These are phyloP conservation scores for Neonectria hederae DNA, from an alignment of 2,329 filamentous ascomycete species.

Conservation along the genomic window DNA sequence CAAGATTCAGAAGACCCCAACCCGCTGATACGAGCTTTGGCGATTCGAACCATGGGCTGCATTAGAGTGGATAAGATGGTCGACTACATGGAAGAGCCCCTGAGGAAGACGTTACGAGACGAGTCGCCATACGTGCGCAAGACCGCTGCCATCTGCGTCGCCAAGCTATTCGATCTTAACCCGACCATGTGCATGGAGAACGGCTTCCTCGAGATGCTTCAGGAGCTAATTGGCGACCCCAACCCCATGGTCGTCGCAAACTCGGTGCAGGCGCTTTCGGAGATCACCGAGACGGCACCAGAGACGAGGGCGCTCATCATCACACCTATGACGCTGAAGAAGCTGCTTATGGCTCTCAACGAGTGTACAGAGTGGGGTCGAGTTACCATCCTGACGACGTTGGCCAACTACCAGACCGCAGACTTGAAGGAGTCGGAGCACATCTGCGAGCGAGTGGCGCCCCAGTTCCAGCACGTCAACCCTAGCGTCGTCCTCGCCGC, in stretches of 20 bases:
- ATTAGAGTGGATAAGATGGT: slow-evolving; percentile 99
- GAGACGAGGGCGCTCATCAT: slow-evolving; percentile 89
- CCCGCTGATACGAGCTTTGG: slow-evolving; percentile 90
- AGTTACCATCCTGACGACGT: slow-evolving; percentile 88
- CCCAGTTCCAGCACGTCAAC: slow-evolving; percentile 98
- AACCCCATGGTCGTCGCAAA: slow-evolving; percentile 99
- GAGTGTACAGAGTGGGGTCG: slow-evolving; percentile 99
- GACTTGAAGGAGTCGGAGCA: slow-evolving; percentile 97
- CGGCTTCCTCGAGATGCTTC: slow-evolving; percentile 90
- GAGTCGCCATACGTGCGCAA: slow-evolving; percentile 99
- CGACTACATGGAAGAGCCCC: slow-evolving; percentile 98
- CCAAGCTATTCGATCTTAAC: slow-evolving; percentile 96
- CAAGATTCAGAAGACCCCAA: slow-evolving; percentile 99
- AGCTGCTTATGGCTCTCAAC: slow-evolving; percentile 94
- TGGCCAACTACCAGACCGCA: slow-evolving; percentile 86
- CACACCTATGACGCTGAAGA: slow-evolving; percentile 85
- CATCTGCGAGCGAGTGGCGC: slow-evolving; percentile 94
- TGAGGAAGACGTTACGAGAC: slow-evolving; percentile 94
- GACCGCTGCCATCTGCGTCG: slow-evolving; percentile 96
- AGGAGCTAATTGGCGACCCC: slow-evolving; percentile 95
- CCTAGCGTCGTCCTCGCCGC: slow-evolving; percentile 96
- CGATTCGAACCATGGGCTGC: slow-evolving; percentile 98
- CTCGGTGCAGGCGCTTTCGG: slow-evolving; percentile 90
- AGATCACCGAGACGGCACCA: slow-evolving; percentile 89
- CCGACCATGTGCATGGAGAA: slow-evolving; percentile 94